Evolutionary conservation across 192 early-diverging fungal genomes (phyloP).

Genomic region (Spizellomyces punctatus): DNA sequence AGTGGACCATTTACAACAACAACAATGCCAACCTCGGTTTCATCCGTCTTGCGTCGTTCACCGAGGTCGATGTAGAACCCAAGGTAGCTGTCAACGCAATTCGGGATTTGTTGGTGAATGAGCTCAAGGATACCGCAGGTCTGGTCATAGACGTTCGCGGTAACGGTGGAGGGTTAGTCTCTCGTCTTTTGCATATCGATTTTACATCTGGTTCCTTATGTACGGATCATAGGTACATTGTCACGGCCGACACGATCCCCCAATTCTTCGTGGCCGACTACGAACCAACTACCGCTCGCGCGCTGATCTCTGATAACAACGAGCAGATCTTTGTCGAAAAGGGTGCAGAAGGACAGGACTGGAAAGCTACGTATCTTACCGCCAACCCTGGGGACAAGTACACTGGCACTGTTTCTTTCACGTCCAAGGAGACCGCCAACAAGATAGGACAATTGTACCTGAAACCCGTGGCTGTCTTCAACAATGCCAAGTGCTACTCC

Average conservation of each 20-base stretch:
- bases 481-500: constrained; percentile 30
- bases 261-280: constrained; percentile 23
- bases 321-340: not conserved
- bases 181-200: too few species aligned
- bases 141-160: constrained; percentile 26
- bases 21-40: constrained; percentile 29
- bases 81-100: not conserved
- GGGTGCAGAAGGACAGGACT: not conserved
- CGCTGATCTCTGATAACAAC: constrained; percentile 14
- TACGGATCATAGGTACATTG: not conserved
- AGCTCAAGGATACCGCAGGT: constrained; percentile 23
- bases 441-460: constrained; percentile 23
- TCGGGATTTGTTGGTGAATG: constrained; percentile 21
- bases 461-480: constrained; percentile 34
- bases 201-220: too few species aligned
- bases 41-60: constrained; percentile 16
- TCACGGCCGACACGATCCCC: constrained; percentile 7
- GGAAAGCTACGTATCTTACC: not conserved
- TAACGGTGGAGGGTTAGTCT: constrained; percentile 34
- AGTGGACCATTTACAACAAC: constrained; percentile 27
- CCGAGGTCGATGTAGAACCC: not conserved
- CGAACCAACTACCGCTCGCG: constrained; percentile 3
- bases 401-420: constrained; percentile 12
- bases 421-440: constrained; percentile 10
- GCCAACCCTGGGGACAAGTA: constrained; percentile 20